These are phyloP conservation scores for Russula dissimulans DNA, from an alignment of 768 basidiomycete species.

Conservation along the genomic window DNA sequence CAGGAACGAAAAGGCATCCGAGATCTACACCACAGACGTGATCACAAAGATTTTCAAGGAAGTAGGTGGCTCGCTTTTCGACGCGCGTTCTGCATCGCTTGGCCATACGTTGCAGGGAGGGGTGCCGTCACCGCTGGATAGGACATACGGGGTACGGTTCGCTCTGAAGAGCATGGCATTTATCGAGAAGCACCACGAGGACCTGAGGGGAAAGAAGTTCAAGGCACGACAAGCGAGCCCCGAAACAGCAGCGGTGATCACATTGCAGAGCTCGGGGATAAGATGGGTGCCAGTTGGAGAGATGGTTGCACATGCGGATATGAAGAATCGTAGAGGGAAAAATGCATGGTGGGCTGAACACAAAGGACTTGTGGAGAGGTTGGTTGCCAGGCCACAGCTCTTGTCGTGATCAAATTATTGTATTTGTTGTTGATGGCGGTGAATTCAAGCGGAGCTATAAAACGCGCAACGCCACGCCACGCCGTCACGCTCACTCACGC, in stretches of 20 bases:
- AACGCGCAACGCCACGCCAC: neutral
- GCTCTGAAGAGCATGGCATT: conserved; percentile 91
- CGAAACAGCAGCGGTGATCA: conserved; percentile 82
- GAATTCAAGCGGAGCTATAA: conserved; percentile 9
- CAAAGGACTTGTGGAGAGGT: conserved; percentile 61
- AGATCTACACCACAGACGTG: conserved; percentile 84
- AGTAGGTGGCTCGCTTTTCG: conserved; percentile 87
- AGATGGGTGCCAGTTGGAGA: conserved; percentile 78
- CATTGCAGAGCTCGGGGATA: conserved; percentile 74
- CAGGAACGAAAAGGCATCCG: conserved; percentile 81
- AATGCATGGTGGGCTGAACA: conserved; percentile 67
- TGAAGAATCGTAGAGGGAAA: conserved; percentile 79
- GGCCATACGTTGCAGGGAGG: conserved; percentile 97
- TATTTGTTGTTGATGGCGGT: neutral
- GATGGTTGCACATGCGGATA: conserved; percentile 81
- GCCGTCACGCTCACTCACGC: no score
- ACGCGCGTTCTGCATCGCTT: conserved; percentile 89
- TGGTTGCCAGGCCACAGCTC: conserved; percentile 53
- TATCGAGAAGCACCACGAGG: conserved; percentile 71
- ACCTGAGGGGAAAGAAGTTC: conserved; percentile 39
- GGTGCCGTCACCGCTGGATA: conserved; percentile 90
- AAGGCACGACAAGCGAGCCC: conserved; percentile 46
- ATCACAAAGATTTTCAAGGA: conserved; percentile 92
- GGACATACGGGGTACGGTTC: conserved; percentile 81
- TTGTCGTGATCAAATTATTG: conserved; percentile 27